These are phyloP conservation scores for Xeromyces bisporus DNA, from an alignment of 495 filamentous ascomycete genomes.

Conservation along the genomic window DNA sequence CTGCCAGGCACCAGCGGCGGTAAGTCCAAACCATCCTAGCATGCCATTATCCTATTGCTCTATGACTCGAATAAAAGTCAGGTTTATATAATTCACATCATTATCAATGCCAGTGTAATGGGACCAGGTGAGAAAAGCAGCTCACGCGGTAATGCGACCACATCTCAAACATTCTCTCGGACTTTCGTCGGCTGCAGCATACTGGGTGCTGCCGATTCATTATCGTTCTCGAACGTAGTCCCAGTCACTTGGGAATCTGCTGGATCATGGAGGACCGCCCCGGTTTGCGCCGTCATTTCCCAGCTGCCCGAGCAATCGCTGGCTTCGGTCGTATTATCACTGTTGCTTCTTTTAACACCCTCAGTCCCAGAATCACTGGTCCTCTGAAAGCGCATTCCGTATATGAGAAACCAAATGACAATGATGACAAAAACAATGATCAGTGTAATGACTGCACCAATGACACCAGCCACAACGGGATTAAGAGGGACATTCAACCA, in stretches of 20 bases:
- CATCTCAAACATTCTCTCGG: constrained; percentile 19
- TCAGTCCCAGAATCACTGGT: constrained; percentile 13
- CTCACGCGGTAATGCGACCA: too few species aligned
- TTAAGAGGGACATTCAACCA: constrained; percentile 6
- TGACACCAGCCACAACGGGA: constrained; percentile 36
- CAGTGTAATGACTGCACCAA: constrained; percentile 33
- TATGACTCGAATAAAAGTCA: too few species aligned
- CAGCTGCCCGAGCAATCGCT: constrained; percentile 35
- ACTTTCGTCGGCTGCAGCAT: constrained; percentile 14
- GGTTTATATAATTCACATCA: too few species aligned
- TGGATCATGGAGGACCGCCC: constrained; percentile 2
- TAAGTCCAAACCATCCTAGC: too few species aligned
- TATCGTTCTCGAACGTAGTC: constrained; percentile 7
- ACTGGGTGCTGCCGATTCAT: constrained; percentile 18
- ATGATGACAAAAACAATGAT: constrained; percentile 17
- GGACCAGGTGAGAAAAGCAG: too few species aligned
- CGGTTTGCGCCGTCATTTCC: constrained; percentile 27
- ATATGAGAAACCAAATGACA: constrained; percentile 20
- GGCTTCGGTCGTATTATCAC: constrained; percentile 10
- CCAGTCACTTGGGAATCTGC: not conserved
- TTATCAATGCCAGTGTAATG: too few species aligned
- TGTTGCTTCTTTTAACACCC: constrained; percentile 33
- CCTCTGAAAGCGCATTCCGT: constrained; percentile 20
- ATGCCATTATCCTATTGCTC: too few species aligned
- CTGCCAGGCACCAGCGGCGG: too few species aligned